phyloP scores from a whole-genome alignment of 108 stramenopile species.

The Cyclotella distinguenda region DNA sequence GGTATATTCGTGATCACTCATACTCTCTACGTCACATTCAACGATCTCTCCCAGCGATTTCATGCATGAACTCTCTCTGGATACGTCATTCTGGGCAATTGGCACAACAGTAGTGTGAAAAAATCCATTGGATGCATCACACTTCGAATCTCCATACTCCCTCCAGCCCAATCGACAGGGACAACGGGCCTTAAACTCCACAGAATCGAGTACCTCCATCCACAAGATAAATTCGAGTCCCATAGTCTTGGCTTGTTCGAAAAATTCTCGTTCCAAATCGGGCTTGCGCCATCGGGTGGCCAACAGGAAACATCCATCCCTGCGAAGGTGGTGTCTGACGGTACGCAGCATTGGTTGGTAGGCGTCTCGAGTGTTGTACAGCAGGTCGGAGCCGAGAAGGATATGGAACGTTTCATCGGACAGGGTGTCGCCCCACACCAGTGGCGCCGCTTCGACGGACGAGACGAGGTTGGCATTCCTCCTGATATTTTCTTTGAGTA shows the following conservation, averaged over 20 bases:
- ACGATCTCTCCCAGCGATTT: slow-evolving; percentile 54
- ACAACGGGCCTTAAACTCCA: slow-evolving; percentile 9
- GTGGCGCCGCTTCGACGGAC: slow-evolving; percentile 26
- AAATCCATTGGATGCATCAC: slow-evolving; percentile 52
- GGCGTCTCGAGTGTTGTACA: slow-evolving; percentile 55
- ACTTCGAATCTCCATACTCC: slow-evolving; percentile 57
- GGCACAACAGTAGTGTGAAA: slow-evolving; percentile 52
- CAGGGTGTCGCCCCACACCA: slow-evolving; percentile 38
- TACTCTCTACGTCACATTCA: slow-evolving; percentile 42
- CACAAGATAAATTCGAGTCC: slow-evolving; percentile 35
- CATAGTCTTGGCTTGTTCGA: slow-evolving; percentile 24
- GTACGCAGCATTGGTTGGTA: slow-evolving; percentile 63
- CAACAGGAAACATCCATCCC: slow-evolving; percentile 44
- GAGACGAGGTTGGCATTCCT: slow-evolving; percentile 8
- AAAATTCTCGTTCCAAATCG: slow-evolving; percentile 63
- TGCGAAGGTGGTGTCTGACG: slow-evolving; percentile 51
- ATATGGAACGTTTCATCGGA: slow-evolving; percentile 38
- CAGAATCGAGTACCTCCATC: slow-evolving; percentile 18
- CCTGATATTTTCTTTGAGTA: slow-evolving; percentile 53
- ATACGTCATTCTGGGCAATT: slow-evolving; percentile 11
- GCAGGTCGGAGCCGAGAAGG: slow-evolving; percentile 70
- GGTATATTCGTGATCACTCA: slow-evolving; percentile 57
- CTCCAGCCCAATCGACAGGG: slow-evolving; percentile 48
- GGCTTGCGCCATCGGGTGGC: slow-evolving; percentile 80
- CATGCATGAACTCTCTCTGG: background rate